A percentile compares a stretch with the other conserved stretches of the same genome.
Evolutionary conservation across 768 basidiomycete species (phyloP).

Genomic region (Astraeus odoratus): DNA sequence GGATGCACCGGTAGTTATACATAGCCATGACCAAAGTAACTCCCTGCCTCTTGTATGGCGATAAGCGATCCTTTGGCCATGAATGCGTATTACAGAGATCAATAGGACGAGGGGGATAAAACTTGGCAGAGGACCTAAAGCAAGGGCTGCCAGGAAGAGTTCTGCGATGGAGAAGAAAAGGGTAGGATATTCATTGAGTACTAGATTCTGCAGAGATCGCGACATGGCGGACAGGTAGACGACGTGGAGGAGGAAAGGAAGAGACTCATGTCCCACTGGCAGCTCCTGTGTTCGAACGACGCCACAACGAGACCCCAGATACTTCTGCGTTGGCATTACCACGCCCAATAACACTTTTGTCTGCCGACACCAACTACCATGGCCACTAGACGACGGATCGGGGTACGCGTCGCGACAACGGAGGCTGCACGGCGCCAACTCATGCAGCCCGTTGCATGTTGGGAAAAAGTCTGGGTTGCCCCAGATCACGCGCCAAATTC

Average conservation of each 20-base stretch:
- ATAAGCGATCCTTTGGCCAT: constrained; percentile 24
- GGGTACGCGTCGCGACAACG: constrained; percentile 67
- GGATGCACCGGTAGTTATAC: constrained; percentile 35
- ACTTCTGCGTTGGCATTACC: too few species aligned
- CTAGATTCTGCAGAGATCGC: constrained; percentile 13
- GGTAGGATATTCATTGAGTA: constrained; percentile 20
- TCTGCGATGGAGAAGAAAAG: constrained; percentile 20
- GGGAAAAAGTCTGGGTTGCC: constrained; percentile 72
- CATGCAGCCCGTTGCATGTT: constrained; percentile 86
- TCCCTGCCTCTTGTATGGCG: constrained; percentile 25
- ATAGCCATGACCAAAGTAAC: constrained; percentile 28
- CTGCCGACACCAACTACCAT: constrained; percentile 30
- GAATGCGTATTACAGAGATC: constrained; percentile 20
- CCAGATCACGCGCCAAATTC: constrained; percentile 54
- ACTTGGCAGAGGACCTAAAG: constrained; percentile 23
- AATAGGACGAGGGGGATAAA: constrained; percentile 30
- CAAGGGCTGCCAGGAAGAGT: constrained; percentile 16
- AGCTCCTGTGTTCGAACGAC: too few species aligned
- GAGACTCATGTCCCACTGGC: too few species aligned
- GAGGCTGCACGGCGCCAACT: constrained; percentile 77
- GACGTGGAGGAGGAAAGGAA: too few species aligned
- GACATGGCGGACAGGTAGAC: background rate
- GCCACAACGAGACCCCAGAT: too few species aligned
- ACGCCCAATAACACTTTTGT: background rate
- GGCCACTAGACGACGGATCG: constrained; percentile 71